Base-by-base conservation (phyloP, 768 basidiomycete species). In the Termitomyces heimii region DNA sequence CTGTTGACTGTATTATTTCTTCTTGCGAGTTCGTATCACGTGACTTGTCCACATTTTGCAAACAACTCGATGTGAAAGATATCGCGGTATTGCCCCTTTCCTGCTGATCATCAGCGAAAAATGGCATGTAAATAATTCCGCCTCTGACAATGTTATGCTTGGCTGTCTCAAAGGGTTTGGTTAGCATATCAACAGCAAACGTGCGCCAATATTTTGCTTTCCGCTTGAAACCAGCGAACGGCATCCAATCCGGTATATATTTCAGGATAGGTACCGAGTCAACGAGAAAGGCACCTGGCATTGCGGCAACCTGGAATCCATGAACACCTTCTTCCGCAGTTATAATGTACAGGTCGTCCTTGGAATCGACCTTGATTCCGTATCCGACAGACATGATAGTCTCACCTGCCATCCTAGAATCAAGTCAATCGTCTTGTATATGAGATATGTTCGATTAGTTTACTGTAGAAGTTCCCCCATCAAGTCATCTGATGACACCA, bases 221-320 rank as follows among this genome's bases (percentile, higher is more conserved):
- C 0, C 56, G 62, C 58, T 74, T 68, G 65, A 77, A 77, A 20
- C 63, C 69, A 0, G 68, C 68, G 1, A 72, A 70, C 22, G 76
- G 74, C 37, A 76, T 58, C 69, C 71, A 75, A 3, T 56, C 62
- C 3, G 75, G 76, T 1, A 76, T 48, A 32, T 74, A 63, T 55
- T 70, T 69, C 14, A 77, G 59, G n/a, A 66, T 37, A 14, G 67
- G 66, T n/a, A 69, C 40, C 0, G 63, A 55, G 39, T 77, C 73
- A 44, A 73, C 72, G 4, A 75, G 63, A 57, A 66, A 76, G 0
- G 70, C 54, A 2, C 68, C 71, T n/a, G 68, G 62, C 39, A 65
- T 66, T 2, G 57, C 65, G 6, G 71, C 64, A 12, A 62, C 67
- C 6, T 67, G 59, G n/a, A 75, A 55, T 0, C 66, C 67, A 3